A percentile compares a stretch with the other conserved stretches of the same genome.
Conservation (phyloP, 148 eudicot species). For the Persicaria tinctoria region DNA sequence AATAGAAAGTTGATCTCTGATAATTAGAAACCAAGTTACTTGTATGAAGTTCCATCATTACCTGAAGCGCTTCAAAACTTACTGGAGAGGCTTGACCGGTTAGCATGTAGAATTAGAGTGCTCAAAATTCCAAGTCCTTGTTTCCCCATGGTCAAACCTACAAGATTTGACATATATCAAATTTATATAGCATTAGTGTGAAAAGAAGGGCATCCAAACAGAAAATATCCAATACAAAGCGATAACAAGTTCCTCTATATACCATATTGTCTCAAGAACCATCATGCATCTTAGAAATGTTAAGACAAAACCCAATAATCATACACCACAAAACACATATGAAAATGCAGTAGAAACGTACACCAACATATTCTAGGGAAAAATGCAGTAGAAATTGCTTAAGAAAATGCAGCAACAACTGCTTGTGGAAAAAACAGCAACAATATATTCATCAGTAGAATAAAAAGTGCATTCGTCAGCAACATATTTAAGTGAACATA, state of each 20-base stretch:
- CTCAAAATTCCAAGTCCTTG: constrained; percentile 48
- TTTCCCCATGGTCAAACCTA: constrained; percentile 37
- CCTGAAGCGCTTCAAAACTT: constrained; percentile 90
- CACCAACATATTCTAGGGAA: no score
- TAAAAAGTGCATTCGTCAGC: no score
- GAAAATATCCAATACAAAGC: neutral
- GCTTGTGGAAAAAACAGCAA: no score
- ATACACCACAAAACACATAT: no score
- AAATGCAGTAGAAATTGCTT: no score
- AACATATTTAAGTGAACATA: no score
- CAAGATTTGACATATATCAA: constrained; percentile 13
- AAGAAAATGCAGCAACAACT: no score
- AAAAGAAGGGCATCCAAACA: neutral
- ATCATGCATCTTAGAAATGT: neutral
- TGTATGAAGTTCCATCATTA: constrained; percentile 21
- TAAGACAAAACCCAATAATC: neutral
- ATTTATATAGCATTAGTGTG: constrained; percentile 7
- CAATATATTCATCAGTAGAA: no score
- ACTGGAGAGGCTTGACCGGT: constrained; percentile 44
- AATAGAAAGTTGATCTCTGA: neutral
- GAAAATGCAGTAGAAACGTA: no score
- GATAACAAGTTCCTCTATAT: neutral
- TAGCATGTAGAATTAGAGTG: constrained; percentile 51
- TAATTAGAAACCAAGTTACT: neutral
- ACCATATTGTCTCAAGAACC: neutral